These are phyloP conservation scores for Nemania sp. DNA, from an alignment of 2,329 filamentous ascomycete species.

Conservation along the genomic window DNA sequence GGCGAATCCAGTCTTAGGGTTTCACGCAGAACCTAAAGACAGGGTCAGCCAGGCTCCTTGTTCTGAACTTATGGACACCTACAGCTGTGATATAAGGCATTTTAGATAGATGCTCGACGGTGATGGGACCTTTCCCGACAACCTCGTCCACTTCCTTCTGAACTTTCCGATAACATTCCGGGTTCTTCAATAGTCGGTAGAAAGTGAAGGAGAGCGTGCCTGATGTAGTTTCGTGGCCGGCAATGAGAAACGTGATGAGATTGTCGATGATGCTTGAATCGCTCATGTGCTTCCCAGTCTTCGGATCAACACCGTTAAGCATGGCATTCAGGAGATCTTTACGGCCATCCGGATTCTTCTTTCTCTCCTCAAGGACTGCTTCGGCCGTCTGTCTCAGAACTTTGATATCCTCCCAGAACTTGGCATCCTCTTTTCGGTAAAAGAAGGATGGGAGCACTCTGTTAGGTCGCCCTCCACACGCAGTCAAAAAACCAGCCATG, in stretches of 20 bases:
- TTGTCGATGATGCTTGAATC: conserved; percentile 69
- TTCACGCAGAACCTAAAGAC: conserved; percentile 60
- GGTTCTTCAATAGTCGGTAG: conserved; percentile 68
- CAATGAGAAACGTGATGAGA: conserved; percentile 73
- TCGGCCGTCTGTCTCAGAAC: conserved; percentile 59
- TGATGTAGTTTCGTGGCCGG: conserved; percentile 73
- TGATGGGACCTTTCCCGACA: conserved; percentile 61
- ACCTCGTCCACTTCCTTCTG: conserved; percentile 71
- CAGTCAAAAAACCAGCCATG: conserved; percentile 67
- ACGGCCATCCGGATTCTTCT: conserved; percentile 57
- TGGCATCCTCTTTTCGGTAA: conserved; percentile 52
- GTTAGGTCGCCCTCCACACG: conserved; percentile 56
- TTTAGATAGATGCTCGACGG: conserved; percentile 64
- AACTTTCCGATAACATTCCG: conserved; percentile 61
- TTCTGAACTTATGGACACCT: conserved; percentile 25
- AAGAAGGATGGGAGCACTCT: conserved; percentile 56
- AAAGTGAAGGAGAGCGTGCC: conserved; percentile 69
- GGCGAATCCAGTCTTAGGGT: conserved; percentile 66
- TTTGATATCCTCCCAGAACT: conserved; percentile 59
- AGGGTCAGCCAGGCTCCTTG: not conserved
- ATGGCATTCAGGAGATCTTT: conserved; percentile 74
- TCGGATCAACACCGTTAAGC: conserved; percentile 68
- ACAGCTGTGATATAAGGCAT: conserved; percentile 68
- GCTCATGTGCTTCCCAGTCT: conserved; percentile 67
- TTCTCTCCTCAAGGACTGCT: conserved; percentile 64